Evolutionary conservation across 2,329 filamentous ascomycete species (phyloP), one percentile per base, ranked within the genome.

Genomic region (Claviceps maximensis): DNA sequence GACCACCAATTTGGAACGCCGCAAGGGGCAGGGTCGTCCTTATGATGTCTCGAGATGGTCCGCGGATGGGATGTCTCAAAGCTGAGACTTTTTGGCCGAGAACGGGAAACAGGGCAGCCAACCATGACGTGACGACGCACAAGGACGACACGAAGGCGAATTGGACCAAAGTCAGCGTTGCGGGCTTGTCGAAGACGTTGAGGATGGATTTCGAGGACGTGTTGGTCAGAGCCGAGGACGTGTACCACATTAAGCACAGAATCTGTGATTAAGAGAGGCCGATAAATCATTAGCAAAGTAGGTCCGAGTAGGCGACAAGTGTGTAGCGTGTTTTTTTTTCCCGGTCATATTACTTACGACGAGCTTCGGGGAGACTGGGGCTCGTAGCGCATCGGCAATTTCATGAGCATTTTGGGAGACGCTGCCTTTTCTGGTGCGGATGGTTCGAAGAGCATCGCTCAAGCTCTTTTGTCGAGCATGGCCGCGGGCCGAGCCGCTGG

Each of bases 161-260:
- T 74, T 98, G 93, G 50, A 95, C 77, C 54, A 95, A 77, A 1
- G 91, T 97, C 61, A 97, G 78, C 21, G 91, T 96, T 33, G 93
- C 86, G 1, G 91, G 91, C 69, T 89, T 93, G 54, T 87, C 83
- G 59, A 96, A 88, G 45, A 88, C 87, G 60, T 89, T 96, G 56
- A 97, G 76, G 63, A 98, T 98, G 19, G 91, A 87, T 72, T 98
- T 98, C 51, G 93, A 96, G 25, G 93, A 97, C 2, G 93, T 96
- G 67, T 97, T 98, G 57, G 93, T 96, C 60, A 97, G 74, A 57
- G 94, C 93, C 45, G 91, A 97, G 25, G 90, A 95, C 67, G 87
- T 79, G 74, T 97, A 98, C 93, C 93, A 97, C 64, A 91, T 71
- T 54, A 90, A 72, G 70, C 91, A 97, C 49, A 96, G 82, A 50